A percentile compares a stretch with the other conserved stretches of the same genome.
phyloP scores from a whole-genome alignment of 495 filamentous ascomycete genomes.

The Thermothielavioides terrestris region DNA sequence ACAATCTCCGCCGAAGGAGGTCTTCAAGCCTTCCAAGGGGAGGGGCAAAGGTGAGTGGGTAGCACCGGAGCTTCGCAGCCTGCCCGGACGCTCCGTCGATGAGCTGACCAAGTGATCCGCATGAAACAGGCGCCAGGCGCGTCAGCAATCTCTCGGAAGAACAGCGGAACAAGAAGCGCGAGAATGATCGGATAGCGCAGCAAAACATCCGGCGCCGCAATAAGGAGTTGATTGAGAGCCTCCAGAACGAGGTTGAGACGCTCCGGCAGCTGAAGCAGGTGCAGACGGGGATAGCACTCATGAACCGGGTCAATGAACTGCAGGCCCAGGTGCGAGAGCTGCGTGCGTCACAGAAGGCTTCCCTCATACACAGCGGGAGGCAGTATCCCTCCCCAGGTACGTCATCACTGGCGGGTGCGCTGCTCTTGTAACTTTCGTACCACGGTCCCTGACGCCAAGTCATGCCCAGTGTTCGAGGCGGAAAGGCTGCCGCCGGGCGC shows the following conservation, averaged over 20 bases:
- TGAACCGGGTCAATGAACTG: slow-evolving; percentile 31
- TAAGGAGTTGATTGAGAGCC: slow-evolving; percentile 67
- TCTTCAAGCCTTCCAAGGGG: slow-evolving; percentile 26
- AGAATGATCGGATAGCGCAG: slow-evolving; percentile 85
- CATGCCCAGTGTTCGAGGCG: slow-evolving; percentile 4
- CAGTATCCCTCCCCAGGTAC: slow-evolving; percentile 18
- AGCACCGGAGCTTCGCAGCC: neutral
- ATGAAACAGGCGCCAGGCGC: slow-evolving; percentile 53
- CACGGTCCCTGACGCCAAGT: slow-evolving; percentile 10
- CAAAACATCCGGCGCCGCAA: slow-evolving; percentile 76
- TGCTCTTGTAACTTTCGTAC: neutral
- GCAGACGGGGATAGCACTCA: slow-evolving; percentile 27
- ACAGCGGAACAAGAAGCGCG: slow-evolving; percentile 69
- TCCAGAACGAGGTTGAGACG: slow-evolving; percentile 64
- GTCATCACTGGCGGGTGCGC: slow-evolving; percentile 7
- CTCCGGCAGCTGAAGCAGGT: slow-evolving; percentile 31
- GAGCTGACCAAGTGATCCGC: neutral
- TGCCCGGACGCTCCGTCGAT: neutral
- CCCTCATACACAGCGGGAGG: slow-evolving; percentile 16
- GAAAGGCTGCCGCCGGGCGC: slow-evolving; percentile 9
- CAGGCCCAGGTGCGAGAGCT: slow-evolving; percentile 29
- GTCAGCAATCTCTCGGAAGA: slow-evolving; percentile 66
- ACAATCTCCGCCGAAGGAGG: slow-evolving; percentile 17
- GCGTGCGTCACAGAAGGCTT: slow-evolving; percentile 21
- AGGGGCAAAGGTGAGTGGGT: slow-evolving; percentile 21